These are phyloP conservation scores for Boletus subcaerulescens DNA, from an alignment of 768 basidiomycete species.

Conservation along the genomic window DNA sequence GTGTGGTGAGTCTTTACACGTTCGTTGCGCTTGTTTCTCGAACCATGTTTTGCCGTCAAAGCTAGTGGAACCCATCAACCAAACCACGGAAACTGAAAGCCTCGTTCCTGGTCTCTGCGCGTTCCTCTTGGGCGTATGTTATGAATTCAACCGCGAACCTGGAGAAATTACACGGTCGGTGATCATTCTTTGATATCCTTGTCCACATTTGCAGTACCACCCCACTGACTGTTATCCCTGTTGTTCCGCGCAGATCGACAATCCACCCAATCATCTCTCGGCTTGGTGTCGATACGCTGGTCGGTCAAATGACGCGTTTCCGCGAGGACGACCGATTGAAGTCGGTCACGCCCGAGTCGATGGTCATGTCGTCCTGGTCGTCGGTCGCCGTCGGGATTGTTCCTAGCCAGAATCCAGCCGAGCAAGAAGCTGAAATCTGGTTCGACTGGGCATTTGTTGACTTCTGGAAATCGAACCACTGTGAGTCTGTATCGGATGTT, in stretches of 20 bases:
- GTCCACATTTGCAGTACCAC: neutral
- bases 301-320: slow-evolving; percentile 75
- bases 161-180: slow-evolving; percentile 90
- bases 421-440: slow-evolving; percentile 86
- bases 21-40: neutral
- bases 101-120: slow-evolving; percentile 88
- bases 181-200: neutral
- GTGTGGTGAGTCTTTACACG: slow-evolving; percentile 61
- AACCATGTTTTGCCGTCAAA: slow-evolving; percentile 25
- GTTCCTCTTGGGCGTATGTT: slow-evolving; percentile 90
- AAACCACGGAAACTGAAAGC: slow-evolving; percentile 79
- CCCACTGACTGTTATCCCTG: neutral
- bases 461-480: slow-evolving; percentile 98
- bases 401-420: slow-evolving; percentile 18
- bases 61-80: slow-evolving; percentile 95
- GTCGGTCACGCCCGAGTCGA: slow-evolving; percentile 78
- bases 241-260: slow-evolving; percentile 52
- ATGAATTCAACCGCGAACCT: slow-evolving; percentile 94
- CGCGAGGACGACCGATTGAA: slow-evolving; percentile 94
- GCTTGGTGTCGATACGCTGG: slow-evolving; percentile 84
- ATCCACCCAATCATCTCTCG: slow-evolving; percentile 89
- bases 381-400: neutral
- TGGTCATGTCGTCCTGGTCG: slow-evolving; percentile 59
- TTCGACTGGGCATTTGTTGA: slow-evolving; percentile 98
- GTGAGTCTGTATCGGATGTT: slow-evolving; percentile 44